Percentiles rank a stretch among this genome's conserved stretches.
Evolutionary conservation across 331 rosid genomes (phyloP).

Genomic region (Acacia pycnantha): DNA sequence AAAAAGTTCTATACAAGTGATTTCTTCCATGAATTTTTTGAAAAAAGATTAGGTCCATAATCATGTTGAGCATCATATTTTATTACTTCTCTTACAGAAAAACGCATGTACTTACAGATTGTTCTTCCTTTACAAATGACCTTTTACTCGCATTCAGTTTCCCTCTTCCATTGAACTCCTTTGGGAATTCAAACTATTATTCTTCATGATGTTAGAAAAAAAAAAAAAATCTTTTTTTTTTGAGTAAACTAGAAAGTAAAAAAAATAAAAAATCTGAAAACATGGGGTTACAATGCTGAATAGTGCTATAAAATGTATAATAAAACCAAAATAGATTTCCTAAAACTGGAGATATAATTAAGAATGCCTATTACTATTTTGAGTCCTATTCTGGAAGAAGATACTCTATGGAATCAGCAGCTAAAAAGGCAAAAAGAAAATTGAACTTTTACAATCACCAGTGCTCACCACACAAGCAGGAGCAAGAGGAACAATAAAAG

Average conservation of each 20-base stretch:
- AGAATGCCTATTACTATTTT: background rate
- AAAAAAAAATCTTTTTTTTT: too few species aligned
- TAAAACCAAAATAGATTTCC: background rate
- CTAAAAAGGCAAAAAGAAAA: background rate
- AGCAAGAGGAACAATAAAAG: conserved; percentile 84
- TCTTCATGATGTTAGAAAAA: background rate
- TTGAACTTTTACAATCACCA: conserved; percentile 6
- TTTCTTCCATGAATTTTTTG: background rate
- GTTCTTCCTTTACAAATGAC: background rate
- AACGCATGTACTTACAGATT: background rate
- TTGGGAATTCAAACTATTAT: background rate
- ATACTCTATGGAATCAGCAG: conserved; percentile 60
- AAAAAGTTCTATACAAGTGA: background rate
- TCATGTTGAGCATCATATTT: background rate
- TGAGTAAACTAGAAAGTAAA: too few species aligned
- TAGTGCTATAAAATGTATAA: background rate
- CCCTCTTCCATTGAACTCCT: background rate
- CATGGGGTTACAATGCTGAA: background rate
- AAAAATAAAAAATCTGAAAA: background rate
- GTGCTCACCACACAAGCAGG: conserved; percentile 96
- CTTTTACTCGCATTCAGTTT: background rate
- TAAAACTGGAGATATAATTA: too few species aligned
- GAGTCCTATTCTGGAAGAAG: conserved; percentile 30
- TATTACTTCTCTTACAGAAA: background rate
- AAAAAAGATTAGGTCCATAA: background rate